These are phyloP conservation scores for Pichia nakasei DNA, from an alignment of 805 yeast species.

Conservation along the genomic window DNA sequence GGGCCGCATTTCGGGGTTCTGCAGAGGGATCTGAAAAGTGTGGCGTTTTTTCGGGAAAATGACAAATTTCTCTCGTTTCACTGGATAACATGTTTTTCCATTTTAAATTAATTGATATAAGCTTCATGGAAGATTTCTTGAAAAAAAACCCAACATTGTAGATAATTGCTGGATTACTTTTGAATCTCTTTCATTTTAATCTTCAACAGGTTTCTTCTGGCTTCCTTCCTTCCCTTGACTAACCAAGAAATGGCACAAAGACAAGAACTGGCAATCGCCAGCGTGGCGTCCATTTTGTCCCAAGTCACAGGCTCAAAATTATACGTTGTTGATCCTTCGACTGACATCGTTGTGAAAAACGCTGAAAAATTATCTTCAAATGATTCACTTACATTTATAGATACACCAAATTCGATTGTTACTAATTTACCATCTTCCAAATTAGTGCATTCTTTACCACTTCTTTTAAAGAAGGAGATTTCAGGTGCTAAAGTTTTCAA, in stretches of 20 bases:
- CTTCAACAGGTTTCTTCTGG: too few relatives aligned
- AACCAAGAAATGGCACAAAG: constrained; percentile 3
- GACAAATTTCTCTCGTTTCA: too few relatives aligned
- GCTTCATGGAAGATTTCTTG: too few relatives aligned
- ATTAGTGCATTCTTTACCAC: constrained; percentile 53
- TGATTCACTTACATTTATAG: constrained; percentile 45
- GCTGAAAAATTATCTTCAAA: constrained; percentile 28
- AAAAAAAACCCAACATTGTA: too few relatives aligned
- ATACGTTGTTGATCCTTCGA: constrained; percentile 8
- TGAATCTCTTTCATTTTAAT: too few relatives aligned
- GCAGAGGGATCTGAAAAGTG: too few relatives aligned
- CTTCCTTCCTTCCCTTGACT: neutral
- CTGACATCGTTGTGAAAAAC: neutral
- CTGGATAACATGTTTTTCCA: too few relatives aligned
- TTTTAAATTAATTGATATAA: too few relatives aligned
- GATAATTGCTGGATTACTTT: too few relatives aligned
- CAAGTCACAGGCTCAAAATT: constrained; percentile 5
- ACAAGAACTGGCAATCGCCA: constrained; percentile 6
- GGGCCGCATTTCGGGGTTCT: too few relatives aligned
- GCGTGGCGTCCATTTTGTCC: constrained; percentile 4
- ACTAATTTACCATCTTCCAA: constrained; percentile 36
- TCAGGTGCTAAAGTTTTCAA: constrained; percentile 34
- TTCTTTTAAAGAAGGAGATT: constrained; percentile 29
- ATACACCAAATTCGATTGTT: constrained; percentile 27
- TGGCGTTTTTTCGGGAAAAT: too few relatives aligned